Conservation (phyloP, 2,329 filamentous ascomycete genomes). For the Corinectria fuckeliana region DNA sequence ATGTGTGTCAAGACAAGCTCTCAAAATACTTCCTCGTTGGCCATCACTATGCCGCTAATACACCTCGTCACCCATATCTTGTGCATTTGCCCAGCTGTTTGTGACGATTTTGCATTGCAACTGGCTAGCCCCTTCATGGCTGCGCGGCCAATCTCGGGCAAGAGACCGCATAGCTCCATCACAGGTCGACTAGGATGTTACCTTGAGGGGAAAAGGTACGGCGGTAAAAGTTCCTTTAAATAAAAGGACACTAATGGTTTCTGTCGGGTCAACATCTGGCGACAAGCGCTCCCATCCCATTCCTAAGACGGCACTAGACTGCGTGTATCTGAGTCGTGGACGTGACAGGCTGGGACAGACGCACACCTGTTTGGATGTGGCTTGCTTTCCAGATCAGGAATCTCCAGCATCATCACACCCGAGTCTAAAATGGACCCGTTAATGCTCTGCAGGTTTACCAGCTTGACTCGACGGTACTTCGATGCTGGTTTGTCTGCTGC, state of each 20-base stretch:
- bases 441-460: neutral
- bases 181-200: constrained; percentile 26
- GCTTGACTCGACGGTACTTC: neutral
- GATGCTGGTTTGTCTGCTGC: neutral
- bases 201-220: constrained; percentile 22
- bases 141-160: constrained; percentile 27
- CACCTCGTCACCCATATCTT: constrained; percentile 25
- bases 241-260: constrained; percentile 12
- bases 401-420: neutral
- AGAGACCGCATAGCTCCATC: constrained; percentile 23
- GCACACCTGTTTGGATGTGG: neutral
- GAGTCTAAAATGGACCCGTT: neutral
- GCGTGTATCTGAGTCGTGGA: constrained; percentile 9
- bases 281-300: constrained; percentile 21
- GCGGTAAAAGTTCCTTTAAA: constrained; percentile 19
- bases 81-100: constrained; percentile 19
- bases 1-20: constrained; percentile 29
- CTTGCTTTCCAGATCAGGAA: neutral
- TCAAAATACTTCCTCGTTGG: constrained; percentile 21
- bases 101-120: constrained; percentile 35
- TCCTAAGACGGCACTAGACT: constrained; percentile 5
- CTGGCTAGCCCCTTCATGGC: constrained; percentile 21
- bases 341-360: neutral
- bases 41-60: constrained; percentile 26
- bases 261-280: constrained; percentile 23